phyloP scores from a whole-genome alignment of 352 stramenopile species.

The Pythium dissimile region DNA sequence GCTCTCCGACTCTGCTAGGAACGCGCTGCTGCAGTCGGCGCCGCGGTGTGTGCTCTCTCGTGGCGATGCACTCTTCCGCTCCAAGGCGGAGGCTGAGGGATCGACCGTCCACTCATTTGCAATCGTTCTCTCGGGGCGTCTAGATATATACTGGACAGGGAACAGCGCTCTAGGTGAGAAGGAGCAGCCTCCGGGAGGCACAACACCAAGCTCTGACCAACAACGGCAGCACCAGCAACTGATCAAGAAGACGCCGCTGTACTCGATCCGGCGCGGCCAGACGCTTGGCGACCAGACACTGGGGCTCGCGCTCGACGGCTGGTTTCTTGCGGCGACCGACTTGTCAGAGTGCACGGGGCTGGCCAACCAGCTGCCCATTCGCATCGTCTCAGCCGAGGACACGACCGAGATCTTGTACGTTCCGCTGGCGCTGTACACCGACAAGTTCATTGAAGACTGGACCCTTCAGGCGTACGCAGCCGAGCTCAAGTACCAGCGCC shows the following conservation, averaged over 20 bases:
- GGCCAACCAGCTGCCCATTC: slow-evolving; percentile 19
- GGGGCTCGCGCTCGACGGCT: slow-evolving; percentile 35
- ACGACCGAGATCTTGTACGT: slow-evolving; percentile 51
- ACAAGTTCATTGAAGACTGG: slow-evolving; percentile 38
- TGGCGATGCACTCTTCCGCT: slow-evolving; percentile 10
- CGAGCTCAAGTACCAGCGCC: not conserved
- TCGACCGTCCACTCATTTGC: slow-evolving; percentile 21
- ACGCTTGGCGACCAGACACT: slow-evolving; percentile 54
- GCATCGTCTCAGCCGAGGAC: slow-evolving; percentile 34
- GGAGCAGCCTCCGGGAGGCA: not conserved
- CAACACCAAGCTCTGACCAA: not conserved
- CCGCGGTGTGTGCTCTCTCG: slow-evolving; percentile 15
- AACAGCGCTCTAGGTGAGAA: not conserved
- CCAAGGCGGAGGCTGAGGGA: not conserved
- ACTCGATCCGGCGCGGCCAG: slow-evolving; percentile 34
- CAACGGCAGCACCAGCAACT: not conserved
- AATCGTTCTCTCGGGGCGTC: slow-evolving; percentile 33
- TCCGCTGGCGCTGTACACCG: slow-evolving; percentile 28
- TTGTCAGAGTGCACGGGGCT: not conserved
- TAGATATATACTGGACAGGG: slow-evolving; percentile 48
- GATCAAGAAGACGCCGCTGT: slow-evolving; percentile 14
- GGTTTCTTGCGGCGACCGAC: slow-evolving; percentile 5
- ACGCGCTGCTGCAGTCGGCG: slow-evolving; percentile 28
- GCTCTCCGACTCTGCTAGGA: slow-evolving; percentile 29
- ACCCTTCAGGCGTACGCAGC: slow-evolving; percentile 32